Conservation (phyloP, 768 basidiomycete genomes). For the Phlebiopsis flavidoalba region DNA sequence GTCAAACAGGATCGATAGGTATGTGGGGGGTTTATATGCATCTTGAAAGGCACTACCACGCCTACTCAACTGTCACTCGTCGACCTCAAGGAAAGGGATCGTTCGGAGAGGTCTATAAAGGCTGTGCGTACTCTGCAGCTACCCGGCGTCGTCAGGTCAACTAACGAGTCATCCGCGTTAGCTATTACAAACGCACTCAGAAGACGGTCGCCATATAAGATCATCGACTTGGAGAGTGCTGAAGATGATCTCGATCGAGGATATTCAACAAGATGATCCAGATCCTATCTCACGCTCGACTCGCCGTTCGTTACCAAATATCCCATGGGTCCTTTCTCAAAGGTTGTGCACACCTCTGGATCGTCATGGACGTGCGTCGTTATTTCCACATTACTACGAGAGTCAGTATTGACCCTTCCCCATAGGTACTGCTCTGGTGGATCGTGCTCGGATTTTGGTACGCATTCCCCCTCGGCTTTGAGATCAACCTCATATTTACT, state of each 20-base stretch:
- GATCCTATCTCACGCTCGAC: constrained; percentile 93
- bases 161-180: constrained; percentile 25
- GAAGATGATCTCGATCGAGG: constrained; percentile 99
- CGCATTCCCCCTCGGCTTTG: constrained; percentile 23
- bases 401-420: constrained; percentile 1
- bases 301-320: constrained; percentile 97
- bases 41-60: not conserved
- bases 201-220: constrained; percentile 99
- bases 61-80: not conserved
- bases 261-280: constrained; percentile 99
- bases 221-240: constrained; percentile 97
- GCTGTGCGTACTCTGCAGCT: constrained; percentile 43
- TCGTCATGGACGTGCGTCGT: constrained; percentile 87
- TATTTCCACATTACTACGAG: not conserved
- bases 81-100: constrained; percentile 81
- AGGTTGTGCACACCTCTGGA: constrained; percentile 96
- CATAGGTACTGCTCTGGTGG: constrained; percentile 93
- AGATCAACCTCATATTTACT: not conserved
- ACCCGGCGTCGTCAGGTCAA: not conserved
- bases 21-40: constrained; percentile 19
- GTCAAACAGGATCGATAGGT: constrained; percentile 99
- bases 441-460: constrained; percentile 94
- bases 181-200: constrained; percentile 93
- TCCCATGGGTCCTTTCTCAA: constrained; percentile 94
- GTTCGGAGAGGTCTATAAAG: constrained; percentile 99